Percentiles rank a stretch among this genome's conserved stretches.
Evolutionary conservation across 176 grass and related monocot genomes (phyloP).

Genomic region (Cocos nucifera): DNA sequence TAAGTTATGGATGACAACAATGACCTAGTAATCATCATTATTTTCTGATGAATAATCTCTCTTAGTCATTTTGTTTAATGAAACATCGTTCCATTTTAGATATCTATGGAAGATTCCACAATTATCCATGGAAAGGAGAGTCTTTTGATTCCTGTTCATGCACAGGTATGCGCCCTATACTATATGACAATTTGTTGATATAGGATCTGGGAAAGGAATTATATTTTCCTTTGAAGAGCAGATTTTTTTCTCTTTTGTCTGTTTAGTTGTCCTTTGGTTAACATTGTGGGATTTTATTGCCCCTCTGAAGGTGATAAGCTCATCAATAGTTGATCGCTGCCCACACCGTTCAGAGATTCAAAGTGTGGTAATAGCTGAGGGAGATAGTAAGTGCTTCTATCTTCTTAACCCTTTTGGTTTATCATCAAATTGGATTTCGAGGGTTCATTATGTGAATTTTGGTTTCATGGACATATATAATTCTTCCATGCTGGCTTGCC

Average conservation of each 20-base stretch:
- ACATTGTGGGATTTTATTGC: slow-evolving; percentile 8
- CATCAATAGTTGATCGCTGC: slow-evolving; percentile 70
- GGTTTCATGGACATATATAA: too few species aligned
- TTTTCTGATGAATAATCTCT: too few species aligned
- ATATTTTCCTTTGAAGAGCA: too few species aligned
- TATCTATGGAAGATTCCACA: slow-evolving; percentile 53
- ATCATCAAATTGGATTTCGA: too few species aligned
- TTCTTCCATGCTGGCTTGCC: too few species aligned
- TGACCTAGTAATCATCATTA: too few species aligned
- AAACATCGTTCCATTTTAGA: slow-evolving; percentile 28
- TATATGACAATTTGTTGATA: too few species aligned
- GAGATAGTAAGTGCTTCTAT: slow-evolving; percentile 34
- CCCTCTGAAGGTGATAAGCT: slow-evolving; percentile 51
- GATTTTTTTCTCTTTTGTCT: neutral
- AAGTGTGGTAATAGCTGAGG: slow-evolving; percentile 64
- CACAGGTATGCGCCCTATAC: slow-evolving; percentile 28
- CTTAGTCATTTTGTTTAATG: too few species aligned
- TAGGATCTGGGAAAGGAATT: too few species aligned
- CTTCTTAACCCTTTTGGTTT: too few species aligned
- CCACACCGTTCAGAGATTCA: slow-evolving; percentile 83
- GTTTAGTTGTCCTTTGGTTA: neutral
- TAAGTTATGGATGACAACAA: too few species aligned
- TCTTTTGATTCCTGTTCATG: slow-evolving; percentile 75
- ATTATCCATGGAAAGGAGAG: slow-evolving; percentile 75
- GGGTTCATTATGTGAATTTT: too few species aligned